A percentile compares a stretch with the other conserved stretches of the same genome.
Conservation (phyloP, 2,329 filamentous ascomycete genomes). For the Madurella mycetomatis region DNA sequence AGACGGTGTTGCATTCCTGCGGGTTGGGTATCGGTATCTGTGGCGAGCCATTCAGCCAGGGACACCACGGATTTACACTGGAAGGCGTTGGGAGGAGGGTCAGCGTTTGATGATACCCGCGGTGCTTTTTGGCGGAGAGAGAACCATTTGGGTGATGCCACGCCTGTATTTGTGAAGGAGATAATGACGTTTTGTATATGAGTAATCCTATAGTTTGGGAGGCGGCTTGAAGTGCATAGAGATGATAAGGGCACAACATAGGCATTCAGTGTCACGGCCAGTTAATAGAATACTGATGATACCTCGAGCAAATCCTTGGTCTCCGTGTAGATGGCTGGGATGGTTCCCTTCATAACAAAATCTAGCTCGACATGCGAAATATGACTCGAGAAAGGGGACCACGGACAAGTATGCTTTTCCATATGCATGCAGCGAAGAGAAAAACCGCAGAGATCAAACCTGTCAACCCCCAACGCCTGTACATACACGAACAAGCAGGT, state of each 20-base stretch:
- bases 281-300: too few relatives aligned
- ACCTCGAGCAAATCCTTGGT: too few relatives aligned
- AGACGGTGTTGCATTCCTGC: background rate
- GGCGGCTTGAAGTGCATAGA: too few relatives aligned
- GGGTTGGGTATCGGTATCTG: background rate
- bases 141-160: background rate
- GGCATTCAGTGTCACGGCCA: too few relatives aligned
- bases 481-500: background rate
- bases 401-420: background rate
- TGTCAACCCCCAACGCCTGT: background rate
- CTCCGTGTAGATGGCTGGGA: background rate
- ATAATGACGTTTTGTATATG: too few relatives aligned
- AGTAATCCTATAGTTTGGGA: too few relatives aligned
- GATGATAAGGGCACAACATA: too few relatives aligned
- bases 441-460: background rate
- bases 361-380: background rate
- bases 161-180: too few relatives aligned
- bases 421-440: background rate
- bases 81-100: slow-evolving; percentile 11
- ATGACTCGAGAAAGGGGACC: background rate
- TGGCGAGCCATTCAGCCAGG: background rate
- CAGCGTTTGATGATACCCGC: slow-evolving; percentile 14
- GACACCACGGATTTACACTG: background rate
- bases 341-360: background rate
- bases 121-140: background rate